Conservation (phyloP, 2,329 filamentous ascomycete species). For the Paecilomyces dactylethromorphus region DNA sequence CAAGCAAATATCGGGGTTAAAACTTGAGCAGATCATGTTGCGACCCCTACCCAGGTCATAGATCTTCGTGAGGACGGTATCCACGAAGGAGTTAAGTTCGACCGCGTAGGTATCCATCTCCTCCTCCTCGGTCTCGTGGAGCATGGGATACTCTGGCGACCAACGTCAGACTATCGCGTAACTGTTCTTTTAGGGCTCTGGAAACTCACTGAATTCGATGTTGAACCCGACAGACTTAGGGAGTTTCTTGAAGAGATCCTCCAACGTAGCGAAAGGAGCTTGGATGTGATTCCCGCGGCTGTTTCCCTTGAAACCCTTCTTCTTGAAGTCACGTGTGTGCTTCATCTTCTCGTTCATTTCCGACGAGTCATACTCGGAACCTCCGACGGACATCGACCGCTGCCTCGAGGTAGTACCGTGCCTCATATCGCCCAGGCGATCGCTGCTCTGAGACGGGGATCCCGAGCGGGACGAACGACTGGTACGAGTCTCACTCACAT, state of each 20-base stretch:
- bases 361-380: conserved; percentile 36
- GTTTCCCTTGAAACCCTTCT: conserved; percentile 93
- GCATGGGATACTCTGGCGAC: conserved; percentile 77
- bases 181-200: conserved; percentile 13
- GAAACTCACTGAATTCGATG: conserved; percentile 73
- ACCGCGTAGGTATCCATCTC: conserved; percentile 96
- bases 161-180: conserved; percentile 20
- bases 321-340: conserved; percentile 90
- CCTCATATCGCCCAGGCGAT: conserved; percentile 9
- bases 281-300: conserved; percentile 92
- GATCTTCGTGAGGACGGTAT: conserved; percentile 82
- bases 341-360: conserved; percentile 80
- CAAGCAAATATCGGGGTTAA: conserved; percentile 95
- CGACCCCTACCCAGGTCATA: conserved; percentile 76
- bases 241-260: conserved; percentile 83
- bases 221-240: conserved; percentile 87
- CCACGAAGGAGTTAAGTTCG: conserved; percentile 93
- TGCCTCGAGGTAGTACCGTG: conserved; percentile 21
- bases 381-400: conserved; percentile 57
- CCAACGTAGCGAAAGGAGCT: conserved; percentile 87
- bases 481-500: conserved; percentile 61
- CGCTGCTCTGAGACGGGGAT: conserved; percentile 32
- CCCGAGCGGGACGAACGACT: conserved; percentile 38
- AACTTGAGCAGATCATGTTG: conserved; percentile 96
- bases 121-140: conserved; percentile 88